Conservation (phyloP, 2,329 filamentous ascomycete genomes). For the Gremmenia infestans region DNA sequence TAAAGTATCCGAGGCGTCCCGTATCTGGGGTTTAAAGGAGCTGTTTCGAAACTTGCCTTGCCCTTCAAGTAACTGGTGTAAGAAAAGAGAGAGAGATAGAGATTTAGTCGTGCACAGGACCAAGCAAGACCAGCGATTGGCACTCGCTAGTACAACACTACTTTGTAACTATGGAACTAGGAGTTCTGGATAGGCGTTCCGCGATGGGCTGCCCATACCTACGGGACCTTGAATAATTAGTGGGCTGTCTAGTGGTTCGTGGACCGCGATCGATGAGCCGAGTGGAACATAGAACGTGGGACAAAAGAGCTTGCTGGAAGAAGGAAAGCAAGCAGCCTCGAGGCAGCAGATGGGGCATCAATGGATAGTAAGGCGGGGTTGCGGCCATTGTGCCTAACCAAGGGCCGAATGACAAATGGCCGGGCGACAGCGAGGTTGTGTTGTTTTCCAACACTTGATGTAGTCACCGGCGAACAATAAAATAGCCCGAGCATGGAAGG, state of each 20-base stretch:
- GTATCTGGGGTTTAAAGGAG: background rate
- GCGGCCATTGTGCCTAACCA: too few relatives aligned
- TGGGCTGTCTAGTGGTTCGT: background rate
- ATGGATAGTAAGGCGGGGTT: too few relatives aligned
- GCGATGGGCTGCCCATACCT: background rate
- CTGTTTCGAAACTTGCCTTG: background rate
- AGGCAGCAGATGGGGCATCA: background rate
- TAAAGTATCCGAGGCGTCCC: background rate
- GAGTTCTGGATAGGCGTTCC: background rate
- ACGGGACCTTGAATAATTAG: background rate
- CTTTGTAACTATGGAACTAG: background rate
- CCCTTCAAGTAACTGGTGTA: background rate
- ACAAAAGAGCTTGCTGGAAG: background rate
- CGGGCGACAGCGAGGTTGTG: too few relatives aligned
- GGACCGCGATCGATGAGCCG: background rate
- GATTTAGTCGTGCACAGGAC: too few relatives aligned
- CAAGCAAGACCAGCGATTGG: too few relatives aligned
- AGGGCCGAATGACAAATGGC: too few relatives aligned
- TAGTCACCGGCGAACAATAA: too few relatives aligned
- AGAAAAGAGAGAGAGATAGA: too few relatives aligned
- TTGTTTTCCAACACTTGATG: too few relatives aligned
- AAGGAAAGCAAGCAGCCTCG: background rate
- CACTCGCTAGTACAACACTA: too few relatives aligned
- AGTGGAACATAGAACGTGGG: background rate
- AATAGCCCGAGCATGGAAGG: too few relatives aligned